A percentile compares a stretch with the other conserved stretches of the same genome.
Conservation (phyloP, 2,329 filamentous ascomycete genomes). For the Fusarium sp. region DNA sequence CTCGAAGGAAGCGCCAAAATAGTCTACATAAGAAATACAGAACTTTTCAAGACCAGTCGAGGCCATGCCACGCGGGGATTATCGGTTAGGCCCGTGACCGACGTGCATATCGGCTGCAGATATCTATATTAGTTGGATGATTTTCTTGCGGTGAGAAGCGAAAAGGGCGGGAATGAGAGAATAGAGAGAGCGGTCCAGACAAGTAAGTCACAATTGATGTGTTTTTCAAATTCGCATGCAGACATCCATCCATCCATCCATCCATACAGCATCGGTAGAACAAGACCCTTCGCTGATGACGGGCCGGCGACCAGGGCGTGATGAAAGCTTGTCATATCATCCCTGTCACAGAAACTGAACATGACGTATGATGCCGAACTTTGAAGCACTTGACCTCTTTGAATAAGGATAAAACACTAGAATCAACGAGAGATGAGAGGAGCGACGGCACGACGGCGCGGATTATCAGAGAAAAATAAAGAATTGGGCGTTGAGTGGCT, state of each 20-base stretch:
- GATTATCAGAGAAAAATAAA: background rate
- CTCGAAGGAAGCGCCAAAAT: slow-evolving; percentile 1
- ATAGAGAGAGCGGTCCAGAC: background rate
- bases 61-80: slow-evolving; percentile 24
- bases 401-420: slow-evolving; percentile 14
- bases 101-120: slow-evolving; percentile 33
- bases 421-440: background rate
- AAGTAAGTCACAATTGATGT: background rate
- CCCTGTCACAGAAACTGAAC: slow-evolving; percentile 16
- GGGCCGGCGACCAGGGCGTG: slow-evolving; percentile 31
- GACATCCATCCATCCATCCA: background rate
- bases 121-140: background rate
- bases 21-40: background rate
- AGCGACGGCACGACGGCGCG: slow-evolving; percentile 33
- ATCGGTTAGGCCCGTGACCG: slow-evolving; percentile 27
- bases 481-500: background rate
- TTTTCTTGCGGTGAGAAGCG: slow-evolving; percentile 37
- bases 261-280: background rate
- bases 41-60: slow-evolving; percentile 14
- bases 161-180: background rate
- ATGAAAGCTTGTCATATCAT: slow-evolving; percentile 28
- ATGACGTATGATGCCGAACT: slow-evolving; percentile 30
- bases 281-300: background rate
- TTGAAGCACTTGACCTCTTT: slow-evolving; percentile 1
- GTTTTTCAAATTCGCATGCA: background rate